These are phyloP conservation scores for Lepidium africanum DNA, from an alignment of 345 rosid species.

Conservation along the genomic window DNA sequence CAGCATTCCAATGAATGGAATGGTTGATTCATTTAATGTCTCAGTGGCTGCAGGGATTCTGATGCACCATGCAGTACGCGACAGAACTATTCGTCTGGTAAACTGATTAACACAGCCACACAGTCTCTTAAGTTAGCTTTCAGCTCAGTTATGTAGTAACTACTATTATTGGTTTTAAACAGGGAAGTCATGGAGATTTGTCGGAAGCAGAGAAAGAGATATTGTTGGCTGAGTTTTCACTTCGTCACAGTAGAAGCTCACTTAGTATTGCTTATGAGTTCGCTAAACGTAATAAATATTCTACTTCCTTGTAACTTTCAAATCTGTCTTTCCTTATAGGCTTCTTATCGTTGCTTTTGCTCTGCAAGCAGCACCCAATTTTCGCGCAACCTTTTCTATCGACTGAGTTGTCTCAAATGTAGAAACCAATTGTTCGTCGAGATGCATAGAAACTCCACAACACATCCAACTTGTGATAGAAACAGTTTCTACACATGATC, in stretches of 20 bases:
- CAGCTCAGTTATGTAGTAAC: background rate
- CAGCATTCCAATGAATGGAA: conserved; percentile 93
- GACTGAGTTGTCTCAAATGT: too few species aligned
- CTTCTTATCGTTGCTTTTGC: background rate
- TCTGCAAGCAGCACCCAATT: background rate
- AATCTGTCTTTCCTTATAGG: background rate
- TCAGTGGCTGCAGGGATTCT: conserved; percentile 94
- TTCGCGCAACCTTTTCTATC: too few species aligned
- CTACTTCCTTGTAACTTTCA: background rate
- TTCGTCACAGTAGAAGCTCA: conserved; percentile 75
- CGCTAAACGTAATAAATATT: conserved; percentile 42
- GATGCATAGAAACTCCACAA: too few species aligned
- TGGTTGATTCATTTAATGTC: conserved; percentile 97
- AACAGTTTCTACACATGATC: too few species aligned
- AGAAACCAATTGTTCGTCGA: too few species aligned
- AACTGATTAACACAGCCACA: background rate
- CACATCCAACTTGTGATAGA: too few species aligned
- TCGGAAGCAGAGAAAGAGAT: conserved; percentile 59
- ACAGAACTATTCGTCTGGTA: conserved; percentile 78
- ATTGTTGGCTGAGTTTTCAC: conserved; percentile 73
- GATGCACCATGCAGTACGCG: conserved; percentile 90
- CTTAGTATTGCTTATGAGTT: conserved; percentile 58
- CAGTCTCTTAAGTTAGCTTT: background rate
- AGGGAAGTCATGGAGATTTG: conserved; percentile 88
- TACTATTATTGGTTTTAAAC: conserved; percentile 6